Evolutionary conservation across 768 basidiomycete genomes (phyloP), one percentile per base, ranked within the genome.

Genomic region (Lyophyllum atratum): DNA sequence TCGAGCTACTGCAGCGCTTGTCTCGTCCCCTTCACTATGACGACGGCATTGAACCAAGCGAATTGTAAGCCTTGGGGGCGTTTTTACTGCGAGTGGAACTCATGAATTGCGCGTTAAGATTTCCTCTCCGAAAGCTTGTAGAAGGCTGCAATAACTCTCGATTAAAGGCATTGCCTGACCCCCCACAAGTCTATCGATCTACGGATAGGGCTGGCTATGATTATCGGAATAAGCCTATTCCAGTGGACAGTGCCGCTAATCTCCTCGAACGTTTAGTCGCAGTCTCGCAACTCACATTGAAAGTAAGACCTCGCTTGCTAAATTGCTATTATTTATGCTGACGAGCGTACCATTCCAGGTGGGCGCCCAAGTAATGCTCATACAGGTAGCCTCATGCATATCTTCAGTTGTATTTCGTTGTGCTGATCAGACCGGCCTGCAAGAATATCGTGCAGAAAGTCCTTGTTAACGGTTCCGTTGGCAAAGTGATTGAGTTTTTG

Each of bases 331-430:
- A 2, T 24, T 22, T 29, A 24, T n/a, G 7, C 33, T 52, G 25
- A 56, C 26, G 21, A 34, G 8, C n/a, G 48, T 44, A 42, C 33
- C 22, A 48, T 11, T 29, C 19, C 54, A 92, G 82, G 72, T 85
- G 46, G 86, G 85, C 14, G 89, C 91, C 3, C 93, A 93, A 66
- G 93, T 95, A 7, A 91, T 92, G 89, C 66, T 89, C 4, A 80
- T 87, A 59, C 82, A 85, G 74, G 87, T 83, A 59, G 15, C 66
- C 19, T 19, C 25, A 39, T 55, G 22, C 34, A 9, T 31, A 33
- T 17, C 15, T 34, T 45, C 25, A 48, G 24, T 45, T 49, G 22
- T 34, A 9, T 24, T 8, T 50, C 42, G 46, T 25, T 39, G 26
- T 31, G 21, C 28, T 51, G 28, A 29, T 17, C n/a, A 14, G 8